Evolutionary conservation across 495 filamentous ascomycete genomes (phyloP), one percentile per base, ranked within the genome.

Genomic region (Talaromyces ruber): DNA sequence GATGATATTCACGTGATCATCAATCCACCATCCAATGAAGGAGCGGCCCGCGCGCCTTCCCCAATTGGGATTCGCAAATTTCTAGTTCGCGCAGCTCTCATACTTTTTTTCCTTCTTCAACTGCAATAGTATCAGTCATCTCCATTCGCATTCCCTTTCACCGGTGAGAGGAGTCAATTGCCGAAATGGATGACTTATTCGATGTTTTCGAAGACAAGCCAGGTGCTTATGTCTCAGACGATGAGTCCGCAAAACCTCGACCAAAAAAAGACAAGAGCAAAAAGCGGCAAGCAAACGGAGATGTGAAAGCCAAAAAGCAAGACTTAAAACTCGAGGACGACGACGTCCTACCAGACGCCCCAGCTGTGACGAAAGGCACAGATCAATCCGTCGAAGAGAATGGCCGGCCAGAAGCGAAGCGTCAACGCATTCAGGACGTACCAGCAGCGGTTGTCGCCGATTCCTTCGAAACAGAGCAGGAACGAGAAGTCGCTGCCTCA

Each of bases 401-500:
- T 26, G 72, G 71, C 29, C 77, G 84, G 47, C 83, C 84, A 37
- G 82, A 85, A 24, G 70, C 72, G 62, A 98, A 97, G 74, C 87
- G 93, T 45, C 86, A 84, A 64, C 84, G 89, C 65, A 84, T 87
- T 65, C 84, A 92, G 53, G 80, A 82, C 45, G 87, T 83, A 65
- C 82, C 87, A 16, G 91, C 88, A 62, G 91, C 94, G 18, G 86
- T 97, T 43, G 84, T 97, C 63, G 92, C 92, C 45, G 94, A 98
- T 75, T 84, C 89, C 14, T 98, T 98, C 73, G 87, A 98, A 74
- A 97, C 95, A n/a, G 91, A 92, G 68, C 88, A 96, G 74, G 93
- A 93, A 47, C 79, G 91, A 76, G 91, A 98, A 71, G 83, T 97
- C 29, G 88, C 86, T 32, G 88, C 85, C 4, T 87, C 90, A 6